Base-by-base conservation (phyloP, 306 rosid species). In the Vicia villosa region DNA sequence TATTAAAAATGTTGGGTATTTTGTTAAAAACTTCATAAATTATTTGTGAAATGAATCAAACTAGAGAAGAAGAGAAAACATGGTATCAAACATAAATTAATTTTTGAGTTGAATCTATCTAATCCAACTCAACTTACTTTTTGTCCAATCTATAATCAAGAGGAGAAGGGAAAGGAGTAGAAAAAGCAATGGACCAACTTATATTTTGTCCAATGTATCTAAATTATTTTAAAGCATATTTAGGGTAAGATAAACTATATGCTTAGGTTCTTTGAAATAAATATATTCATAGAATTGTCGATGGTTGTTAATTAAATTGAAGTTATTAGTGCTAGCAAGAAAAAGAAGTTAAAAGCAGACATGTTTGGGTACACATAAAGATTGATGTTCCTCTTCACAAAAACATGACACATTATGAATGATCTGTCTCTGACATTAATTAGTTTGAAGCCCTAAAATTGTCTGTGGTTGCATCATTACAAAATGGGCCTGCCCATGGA, bases 341-440 rank as follows among this genome's bases (percentile, higher is more conserved):
- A 32, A 32, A 32, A 32, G 8, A 47, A 47, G 55, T 8, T 17
- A 49, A 51, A 5, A 51, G 11, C 40, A 37, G 24, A 69, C 66
- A 70, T 56, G 19, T 41, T 68, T 76, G 13, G 75, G 19, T 46
- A 46, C 19, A 46, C 52, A 16, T 10, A 72, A 71, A 58, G 66
- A 37, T 55, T 40, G 40, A 59, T 78, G 78, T 66, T 46, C 66
- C 51, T 58, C 3, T 20, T 20, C 9, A 20, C n/a, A 10, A 79
- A 51, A 60, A 49, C 70, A 73, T 66, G 8, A 34, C 70, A 78
- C 58, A 58, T 65, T 56, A 57, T 46, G 32, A 58, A 26, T 65
- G 24, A 34, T 16, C 15, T 37, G 52, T 10, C 43, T 70, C 54
- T 55, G 15, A 49, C 50, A 19, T 20, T 3, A 51, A 37, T 38